These are phyloP conservation scores for Pythium dissimile DNA, from an alignment of 352 stramenopile species.

Conservation along the genomic window DNA sequence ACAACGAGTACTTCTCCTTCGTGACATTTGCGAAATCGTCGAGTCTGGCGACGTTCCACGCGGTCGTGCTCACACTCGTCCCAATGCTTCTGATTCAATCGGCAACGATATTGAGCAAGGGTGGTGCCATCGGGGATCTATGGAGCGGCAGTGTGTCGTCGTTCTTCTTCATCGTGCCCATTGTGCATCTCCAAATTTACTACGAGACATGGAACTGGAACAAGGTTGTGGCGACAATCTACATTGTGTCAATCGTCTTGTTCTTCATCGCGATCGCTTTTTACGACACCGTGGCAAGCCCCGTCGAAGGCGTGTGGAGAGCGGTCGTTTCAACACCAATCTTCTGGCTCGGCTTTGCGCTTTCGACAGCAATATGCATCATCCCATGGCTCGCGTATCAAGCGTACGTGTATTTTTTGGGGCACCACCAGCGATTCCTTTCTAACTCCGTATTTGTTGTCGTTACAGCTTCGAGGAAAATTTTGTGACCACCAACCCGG, in stretches of 20 bases:
- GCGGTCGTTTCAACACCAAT: constrained; percentile 29
- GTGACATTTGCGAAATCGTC: constrained; percentile 38
- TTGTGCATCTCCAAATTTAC: constrained; percentile 90
- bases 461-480: constrained; percentile 65
- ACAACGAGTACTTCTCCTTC: constrained; percentile 63
- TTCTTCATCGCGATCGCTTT: constrained; percentile 48
- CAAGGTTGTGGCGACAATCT: constrained; percentile 31
- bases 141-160: constrained; percentile 88
- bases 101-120: constrained; percentile 40
- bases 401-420: constrained; percentile 37
- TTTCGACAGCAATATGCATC: constrained; percentile 42
- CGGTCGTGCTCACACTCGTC: constrained; percentile 49
- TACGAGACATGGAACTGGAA: constrained; percentile 83
- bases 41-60: constrained; percentile 49
- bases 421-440: not conserved
- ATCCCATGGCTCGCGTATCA: constrained; percentile 63
- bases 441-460: not conserved
- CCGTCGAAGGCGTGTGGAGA: constrained; percentile 47
- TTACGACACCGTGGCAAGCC: constrained; percentile 50
- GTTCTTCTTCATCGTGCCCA: constrained; percentile 92
- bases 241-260: constrained; percentile 44
- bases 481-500: constrained; percentile 64
- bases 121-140: constrained; percentile 57
- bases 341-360: constrained; percentile 62
- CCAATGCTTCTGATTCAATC: constrained; percentile 55